Evolutionary conservation across 2,329 filamentous ascomycete species (phyloP), one percentile per base, ranked within the genome.

Genomic region (Fusarium sp.): DNA sequence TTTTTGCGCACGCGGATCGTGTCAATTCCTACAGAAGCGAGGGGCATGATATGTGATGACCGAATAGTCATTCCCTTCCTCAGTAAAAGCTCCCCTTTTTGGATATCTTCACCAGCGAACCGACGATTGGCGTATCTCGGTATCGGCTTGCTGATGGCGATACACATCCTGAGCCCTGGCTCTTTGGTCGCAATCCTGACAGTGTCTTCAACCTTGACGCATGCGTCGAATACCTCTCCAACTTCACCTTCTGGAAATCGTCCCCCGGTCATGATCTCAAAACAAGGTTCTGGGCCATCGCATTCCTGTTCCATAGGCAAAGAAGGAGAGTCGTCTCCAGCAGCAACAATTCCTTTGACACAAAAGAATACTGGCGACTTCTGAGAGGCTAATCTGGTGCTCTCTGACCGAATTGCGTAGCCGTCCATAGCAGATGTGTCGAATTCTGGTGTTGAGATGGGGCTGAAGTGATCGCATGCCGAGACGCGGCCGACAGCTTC

Each of bases 351-450:
- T 1, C 55, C 55, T 1, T 2, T 33, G 2, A 58, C 17, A 8
- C 5, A 18, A 17, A 58, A 50, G 10, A 58, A 31, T 2, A 50
- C 15, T 0, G 55, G 44, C 7, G n/a, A 4, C 20, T 39, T 44
- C 12, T 20, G 3, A 0, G 55, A 50, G 4, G 55, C 55, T 3
- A 39, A 11, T 6, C 17, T 39, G 15, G 55, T 58, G 5, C 45
- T 22, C 3, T 49, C 35, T n/a, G 55, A 58, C 0, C 22, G 8
- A 9, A 58, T 33, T 2, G 44, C 44, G 15, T 50, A 58, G 11
- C 55, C 55, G 10, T 58, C 55, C 55, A 58, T 58, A 10, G 55
- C 55, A 11, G 55, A 58, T 25, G 55, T 58, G 8, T 58, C 55
- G 9, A 58, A 58, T 27, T 58, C 44, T 18, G 55, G 55, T 20